Evolutionary conservation across 2,329 filamentous ascomycete genomes (phyloP).

Genomic region (Rhynchosporium secalis): DNA sequence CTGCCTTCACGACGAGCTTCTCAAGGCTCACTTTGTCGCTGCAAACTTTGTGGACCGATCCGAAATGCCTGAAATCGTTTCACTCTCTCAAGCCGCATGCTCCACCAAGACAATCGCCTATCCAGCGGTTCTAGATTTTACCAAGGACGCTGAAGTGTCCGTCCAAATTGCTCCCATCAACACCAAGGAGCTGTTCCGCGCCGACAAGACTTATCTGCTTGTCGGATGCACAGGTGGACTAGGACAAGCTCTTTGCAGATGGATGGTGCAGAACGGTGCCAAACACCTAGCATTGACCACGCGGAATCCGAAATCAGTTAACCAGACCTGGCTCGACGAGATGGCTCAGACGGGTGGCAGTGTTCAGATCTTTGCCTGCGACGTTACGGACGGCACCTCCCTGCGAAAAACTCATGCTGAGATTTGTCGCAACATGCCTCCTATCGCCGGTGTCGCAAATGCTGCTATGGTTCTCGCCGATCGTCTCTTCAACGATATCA

Average conservation of each 20-base stretch:
- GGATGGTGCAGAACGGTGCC: slow-evolving; percentile 45
- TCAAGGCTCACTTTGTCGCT: slow-evolving; percentile 22
- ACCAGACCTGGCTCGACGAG: slow-evolving; percentile 18
- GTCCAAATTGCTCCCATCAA: slow-evolving; percentile 20
- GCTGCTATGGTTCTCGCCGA: slow-evolving; percentile 49
- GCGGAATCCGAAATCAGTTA: slow-evolving; percentile 42
- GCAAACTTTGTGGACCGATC: slow-evolving; percentile 21
- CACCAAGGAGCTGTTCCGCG: slow-evolving; percentile 16
- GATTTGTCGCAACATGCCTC: slow-evolving; percentile 34
- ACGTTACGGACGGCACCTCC: slow-evolving; percentile 18
- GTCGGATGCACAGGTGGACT: slow-evolving; percentile 35
- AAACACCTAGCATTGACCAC: slow-evolving; percentile 43
- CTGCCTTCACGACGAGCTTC: slow-evolving; percentile 17
- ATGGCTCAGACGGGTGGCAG: slow-evolving; percentile 15
- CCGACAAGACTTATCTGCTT: slow-evolving; percentile 37
- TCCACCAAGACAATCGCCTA: slow-evolving; percentile 8
- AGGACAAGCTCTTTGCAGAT: slow-evolving; percentile 43
- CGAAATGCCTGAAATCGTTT: slow-evolving; percentile 14
- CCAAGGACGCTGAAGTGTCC: slow-evolving; percentile 16
- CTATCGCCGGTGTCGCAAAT: slow-evolving; percentile 46
- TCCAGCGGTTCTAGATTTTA: slow-evolving; percentile 19
- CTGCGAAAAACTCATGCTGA: slow-evolving; percentile 18
- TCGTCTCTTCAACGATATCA: slow-evolving; percentile 37
- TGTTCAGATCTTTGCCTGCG: slow-evolving; percentile 19
- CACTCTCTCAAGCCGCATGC: slow-evolving; percentile 10